Evolutionary conservation across 345 rosid species (phyloP).

Genomic region (Litchi chinensis): DNA sequence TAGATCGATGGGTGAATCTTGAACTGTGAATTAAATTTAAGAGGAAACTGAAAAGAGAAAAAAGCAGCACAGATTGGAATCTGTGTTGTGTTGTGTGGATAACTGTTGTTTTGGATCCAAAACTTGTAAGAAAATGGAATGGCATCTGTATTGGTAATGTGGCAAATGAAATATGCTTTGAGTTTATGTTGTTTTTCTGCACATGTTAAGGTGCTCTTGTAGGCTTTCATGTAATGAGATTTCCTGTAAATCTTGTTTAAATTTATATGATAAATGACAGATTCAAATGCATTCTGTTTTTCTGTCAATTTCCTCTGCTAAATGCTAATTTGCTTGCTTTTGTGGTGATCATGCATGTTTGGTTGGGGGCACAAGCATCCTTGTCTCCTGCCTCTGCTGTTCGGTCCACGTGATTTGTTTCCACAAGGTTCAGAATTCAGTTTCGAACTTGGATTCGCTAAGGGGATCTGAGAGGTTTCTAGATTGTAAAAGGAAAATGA

Average conservation of each 20-base stretch:
- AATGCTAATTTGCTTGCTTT: slow-evolving; percentile 3
- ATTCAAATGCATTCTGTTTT: background rate
- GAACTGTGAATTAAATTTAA: background rate
- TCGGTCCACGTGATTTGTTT: no score
- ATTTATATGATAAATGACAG: background rate
- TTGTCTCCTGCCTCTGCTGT: background rate
- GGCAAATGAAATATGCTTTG: background rate
- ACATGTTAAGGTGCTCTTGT: background rate
- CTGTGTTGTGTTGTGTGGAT: background rate
- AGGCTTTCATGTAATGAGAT: background rate
- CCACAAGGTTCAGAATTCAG: no score
- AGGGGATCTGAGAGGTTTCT: no score
- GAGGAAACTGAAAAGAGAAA: background rate
- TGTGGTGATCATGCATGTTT: background rate
- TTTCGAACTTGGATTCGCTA: no score
- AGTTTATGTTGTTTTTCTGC: background rate
- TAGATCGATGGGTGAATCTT: background rate
- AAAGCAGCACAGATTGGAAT: background rate
- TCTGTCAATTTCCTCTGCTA: background rate
- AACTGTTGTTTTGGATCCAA: background rate
- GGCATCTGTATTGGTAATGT: background rate
- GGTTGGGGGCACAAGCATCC: background rate
- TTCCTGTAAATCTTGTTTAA: slow-evolving; percentile 5
- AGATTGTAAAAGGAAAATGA: no score
- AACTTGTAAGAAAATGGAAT: slow-evolving; percentile 11